Evolutionary conservation across 2,329 filamentous ascomycete genomes (phyloP), one percentile per base, ranked within the genome.

Genomic region (Cladosporium sp.): DNA sequence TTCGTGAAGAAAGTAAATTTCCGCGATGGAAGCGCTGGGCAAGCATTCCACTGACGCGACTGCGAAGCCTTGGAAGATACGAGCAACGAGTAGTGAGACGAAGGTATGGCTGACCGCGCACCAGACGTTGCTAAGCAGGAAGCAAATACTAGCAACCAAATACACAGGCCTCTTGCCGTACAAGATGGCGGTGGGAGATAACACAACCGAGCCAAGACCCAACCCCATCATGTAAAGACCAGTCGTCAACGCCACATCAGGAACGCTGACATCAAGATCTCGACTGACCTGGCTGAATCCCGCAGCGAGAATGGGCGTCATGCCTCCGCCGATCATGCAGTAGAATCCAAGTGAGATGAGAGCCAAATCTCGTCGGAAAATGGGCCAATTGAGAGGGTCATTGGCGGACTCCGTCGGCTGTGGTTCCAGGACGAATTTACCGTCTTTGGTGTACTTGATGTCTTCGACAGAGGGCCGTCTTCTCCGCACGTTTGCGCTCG

Each of bases 1-100:
- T 70, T 97, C 92, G 61, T 97, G 92, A 16, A 97, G 75, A 63
- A 95, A 96, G 73, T 91, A 97, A 53, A 97, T 96, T 68, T 97
- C 92, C 3, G 91, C 90, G 61, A 97, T 92, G 0, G 90, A 95
- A 13, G 92, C 91, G 4, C 89, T 95, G 0, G 92, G 92, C 25
- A 97, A 77, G 62, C 90, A 95, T 67, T 97, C 92, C 7, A 95
- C 88, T 0, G 90, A 89, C 57, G 88, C 93, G 42, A 96, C 84
- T 0, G 90, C 85, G 8, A 96, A 75, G 3, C 92, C 93, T 67
- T 94, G 88, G 54, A 96, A 85, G 41, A 97, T 83, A 48, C 92
- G 80, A 20, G 89, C 92, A 7, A 90, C 67, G 5, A 95, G 75
- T 32, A 97, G 76, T 8, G 89, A 95, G 1, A 78, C 68, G 63